Evolutionary conservation across 257 asterid genomes (phyloP), one percentile per base, ranked within the genome.

Genomic region (Lycium ferocissimum): DNA sequence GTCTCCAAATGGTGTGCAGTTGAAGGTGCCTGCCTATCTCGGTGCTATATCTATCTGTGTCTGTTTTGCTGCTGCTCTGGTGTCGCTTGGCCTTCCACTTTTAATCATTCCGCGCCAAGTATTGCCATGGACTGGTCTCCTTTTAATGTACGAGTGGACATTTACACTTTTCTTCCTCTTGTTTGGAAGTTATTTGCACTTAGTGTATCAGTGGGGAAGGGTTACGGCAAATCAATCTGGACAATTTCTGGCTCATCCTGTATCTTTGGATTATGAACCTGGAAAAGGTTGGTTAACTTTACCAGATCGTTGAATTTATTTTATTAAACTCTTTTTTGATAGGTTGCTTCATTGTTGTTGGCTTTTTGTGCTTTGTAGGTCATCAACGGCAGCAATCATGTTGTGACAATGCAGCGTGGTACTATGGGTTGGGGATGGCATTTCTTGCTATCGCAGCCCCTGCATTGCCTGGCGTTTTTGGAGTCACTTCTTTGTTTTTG

Each of bases 91-190:
- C 49, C 84, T 97, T 80, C 89, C 98, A 59, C 85, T 95, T 87
- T 84, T 89, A 38, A 88, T 95, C 83, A 94, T 94, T 84, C 99
- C 99, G 81, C 92, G 92, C 58, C 98, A 95, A 94, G 90, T 95
- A 62, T 91, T 91, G 91, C 99, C 99, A 37, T 97, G 98, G 99
- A 94, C 97, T 81, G 99, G 99, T 81, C 87, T 97, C 82, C 85
- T 94, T 59, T 95, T 97, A n/a, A 92, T 97, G 92, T 97, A 93
- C 51, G 99, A 97, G 67, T 97, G 99, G 99, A 86, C 98, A 83
- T 95, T 95, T 93, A 91, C 95, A 11, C 80, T 95, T 78, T 97
- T 94, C 94, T 92, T 92, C 91, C 62, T 94, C 81, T 88, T 92
- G 65, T 91, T 93, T 15, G 98, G 98, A 84, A 89, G 92, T 90